Percentiles rank a stretch among this genome's conserved stretches.
Conservation (phyloP, 305 asterid species). For the Petunia hybrid region DNA sequence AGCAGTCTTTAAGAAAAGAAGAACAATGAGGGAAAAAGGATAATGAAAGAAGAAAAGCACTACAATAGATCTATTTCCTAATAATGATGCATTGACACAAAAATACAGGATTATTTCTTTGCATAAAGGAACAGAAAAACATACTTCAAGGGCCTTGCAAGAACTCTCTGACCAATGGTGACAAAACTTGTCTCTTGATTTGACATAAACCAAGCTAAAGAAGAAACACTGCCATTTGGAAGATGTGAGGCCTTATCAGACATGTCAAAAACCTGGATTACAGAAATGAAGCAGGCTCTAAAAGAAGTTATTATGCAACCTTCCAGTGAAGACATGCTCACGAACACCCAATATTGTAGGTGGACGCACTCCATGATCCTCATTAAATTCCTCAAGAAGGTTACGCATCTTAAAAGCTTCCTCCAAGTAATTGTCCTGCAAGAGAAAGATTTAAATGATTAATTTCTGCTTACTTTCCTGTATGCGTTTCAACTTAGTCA, state of each 20-base stretch:
- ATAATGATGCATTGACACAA: constrained; percentile 1
- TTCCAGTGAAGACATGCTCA: constrained; percentile 99
- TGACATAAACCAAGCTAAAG: constrained; percentile 99
- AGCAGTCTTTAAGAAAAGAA: neutral
- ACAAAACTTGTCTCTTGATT: constrained; percentile 99
- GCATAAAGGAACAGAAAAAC: constrained; percentile 42
- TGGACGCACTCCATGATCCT: constrained; percentile 97
- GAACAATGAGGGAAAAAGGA: neutral
- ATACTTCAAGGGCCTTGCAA: constrained; percentile 96
- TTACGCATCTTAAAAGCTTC: constrained; percentile 99
- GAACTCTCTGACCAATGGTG: constrained; percentile 99
- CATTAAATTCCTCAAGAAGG: constrained; percentile 95
- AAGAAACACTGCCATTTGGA: constrained; percentile 84
- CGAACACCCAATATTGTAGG: constrained; percentile 99
- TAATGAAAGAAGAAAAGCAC: neutral
- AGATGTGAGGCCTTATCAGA: constrained; percentile 38
- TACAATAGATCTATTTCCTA: constrained; percentile 4
- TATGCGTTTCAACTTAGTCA: constrained; percentile 1
- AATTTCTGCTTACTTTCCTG: constrained; percentile 23
- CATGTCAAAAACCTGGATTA: constrained; percentile 32
- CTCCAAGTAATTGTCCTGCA: constrained; percentile 97
- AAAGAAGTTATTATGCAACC: constrained; percentile 52
- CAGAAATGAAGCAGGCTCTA: constrained; percentile 33
- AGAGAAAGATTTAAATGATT: constrained; percentile 34
- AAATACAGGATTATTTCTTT: neutral